Percentiles rank a stretch among this genome's conserved stretches.
Evolutionary conservation across 192 early-diverging fungal genomes (phyloP).

Genomic region (Dimargaris cristalligena): DNA sequence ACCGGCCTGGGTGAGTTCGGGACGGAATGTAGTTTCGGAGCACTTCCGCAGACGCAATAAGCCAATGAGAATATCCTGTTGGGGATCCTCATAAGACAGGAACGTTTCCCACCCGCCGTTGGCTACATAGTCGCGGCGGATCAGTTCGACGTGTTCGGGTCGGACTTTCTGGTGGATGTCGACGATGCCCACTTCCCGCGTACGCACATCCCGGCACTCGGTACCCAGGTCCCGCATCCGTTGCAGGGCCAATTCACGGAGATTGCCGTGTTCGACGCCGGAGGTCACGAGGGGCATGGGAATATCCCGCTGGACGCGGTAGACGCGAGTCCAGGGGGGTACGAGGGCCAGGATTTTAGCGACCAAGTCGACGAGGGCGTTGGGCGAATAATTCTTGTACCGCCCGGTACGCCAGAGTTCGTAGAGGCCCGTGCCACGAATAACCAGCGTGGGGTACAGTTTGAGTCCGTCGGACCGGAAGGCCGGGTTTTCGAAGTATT

Average conservation of each 20-base stretch:
- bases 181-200: constrained; percentile 93
- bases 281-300: constrained; percentile 98
- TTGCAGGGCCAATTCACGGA: constrained; percentile 86
- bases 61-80: constrained; percentile 91
- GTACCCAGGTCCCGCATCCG: constrained; percentile 95
- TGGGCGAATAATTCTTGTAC: constrained; percentile 95
- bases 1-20: constrained; percentile 60
- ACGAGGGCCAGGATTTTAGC: constrained; percentile 90
- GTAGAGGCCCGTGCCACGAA: constrained; percentile 95
- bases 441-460: constrained; percentile 96
- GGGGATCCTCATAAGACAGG: constrained; percentile 93
- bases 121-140: constrained; percentile 93
- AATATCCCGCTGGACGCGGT: constrained; percentile 97
- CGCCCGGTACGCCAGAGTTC: constrained; percentile 97
- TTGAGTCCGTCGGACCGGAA: constrained; percentile 97
- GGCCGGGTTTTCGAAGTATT: constrained; percentile 96
- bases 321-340: constrained; percentile 97
- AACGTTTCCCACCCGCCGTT: constrained; percentile 99
- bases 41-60: constrained; percentile 91
- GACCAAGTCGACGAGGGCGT: constrained; percentile 86
- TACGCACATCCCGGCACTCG: constrained; percentile 91
- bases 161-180: constrained; percentile 93
- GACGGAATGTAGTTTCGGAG: constrained; percentile 67
- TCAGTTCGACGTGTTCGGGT: constrained; percentile 88
- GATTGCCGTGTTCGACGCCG: constrained; percentile 95